Conservation (phyloP, 495 filamentous ascomycete genomes). For the Aspergillus cavernicola region DNA sequence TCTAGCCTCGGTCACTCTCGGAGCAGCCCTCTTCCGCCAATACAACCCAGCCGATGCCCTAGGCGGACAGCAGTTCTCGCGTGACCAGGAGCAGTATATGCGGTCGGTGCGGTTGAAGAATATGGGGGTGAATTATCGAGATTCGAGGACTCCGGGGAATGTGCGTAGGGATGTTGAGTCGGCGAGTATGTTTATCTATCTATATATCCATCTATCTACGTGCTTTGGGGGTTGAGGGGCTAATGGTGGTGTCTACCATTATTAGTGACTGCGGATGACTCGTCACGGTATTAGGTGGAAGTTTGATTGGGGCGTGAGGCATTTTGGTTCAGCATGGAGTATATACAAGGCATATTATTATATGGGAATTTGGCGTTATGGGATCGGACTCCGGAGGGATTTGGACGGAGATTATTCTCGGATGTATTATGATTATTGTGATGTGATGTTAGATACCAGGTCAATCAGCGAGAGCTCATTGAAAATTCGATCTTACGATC, state of each 20-base stretch:
- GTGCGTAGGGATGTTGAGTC: conserved; percentile 28
- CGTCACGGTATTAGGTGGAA: neutral
- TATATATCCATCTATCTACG: too few species aligned
- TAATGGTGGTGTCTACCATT: too few species aligned
- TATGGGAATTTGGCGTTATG: neutral
- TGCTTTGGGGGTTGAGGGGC: neutral
- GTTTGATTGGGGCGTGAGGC: too few species aligned
- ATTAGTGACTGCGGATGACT: conserved; percentile 7
- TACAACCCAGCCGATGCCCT: conserved; percentile 24
- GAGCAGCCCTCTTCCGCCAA: conserved; percentile 32
- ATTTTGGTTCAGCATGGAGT: neutral
- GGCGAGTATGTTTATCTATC: conserved; percentile 23
- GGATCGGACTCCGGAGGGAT: neutral
- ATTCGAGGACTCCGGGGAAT: conserved; percentile 14
- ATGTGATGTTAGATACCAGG: neutral
- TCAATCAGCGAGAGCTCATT: neutral
- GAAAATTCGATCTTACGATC: neutral
- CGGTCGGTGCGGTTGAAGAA: conserved; percentile 34
- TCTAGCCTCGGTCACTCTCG: conserved; percentile 31
- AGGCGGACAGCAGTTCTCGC: conserved; percentile 15
- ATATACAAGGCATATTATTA: neutral
- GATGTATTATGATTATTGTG: neutral
- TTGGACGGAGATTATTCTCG: neutral
- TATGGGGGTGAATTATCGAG: conserved; percentile 24
- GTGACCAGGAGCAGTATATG: conserved; percentile 40